Conservation (phyloP, 768 basidiomycete genomes). For the Peribolospora baueri region DNA sequence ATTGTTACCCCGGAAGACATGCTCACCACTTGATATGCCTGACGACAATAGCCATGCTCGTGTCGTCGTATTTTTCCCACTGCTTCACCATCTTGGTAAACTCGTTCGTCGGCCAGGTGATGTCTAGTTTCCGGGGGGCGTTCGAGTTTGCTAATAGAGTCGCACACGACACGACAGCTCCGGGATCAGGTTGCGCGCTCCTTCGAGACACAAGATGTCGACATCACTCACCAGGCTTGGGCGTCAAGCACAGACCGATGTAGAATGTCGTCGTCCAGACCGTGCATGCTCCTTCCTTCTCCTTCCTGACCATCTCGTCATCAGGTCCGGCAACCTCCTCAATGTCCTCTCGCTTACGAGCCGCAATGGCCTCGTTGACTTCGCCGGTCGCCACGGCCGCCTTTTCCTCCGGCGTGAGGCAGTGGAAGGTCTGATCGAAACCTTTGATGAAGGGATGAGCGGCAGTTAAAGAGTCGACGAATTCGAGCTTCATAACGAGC, state of each 20-base stretch:
- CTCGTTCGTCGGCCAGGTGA: slow-evolving; percentile 87
- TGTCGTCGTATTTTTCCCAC: slow-evolving; percentile 87
- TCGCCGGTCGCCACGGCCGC: slow-evolving; percentile 71
- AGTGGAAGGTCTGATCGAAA: slow-evolving; percentile 66
- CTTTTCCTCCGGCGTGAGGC: slow-evolving; percentile 65
- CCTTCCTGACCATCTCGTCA: neutral
- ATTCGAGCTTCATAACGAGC: slow-evolving; percentile 93
- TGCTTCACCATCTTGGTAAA: slow-evolving; percentile 79
- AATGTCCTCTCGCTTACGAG: slow-evolving; percentile 52
- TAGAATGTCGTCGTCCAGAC: slow-evolving; percentile 95
- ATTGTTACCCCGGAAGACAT: no score
- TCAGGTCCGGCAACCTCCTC: slow-evolving; percentile 23
- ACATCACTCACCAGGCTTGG: slow-evolving; percentile 44
- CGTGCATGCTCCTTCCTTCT: slow-evolving; percentile 44
- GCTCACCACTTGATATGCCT: slow-evolving; percentile 71
- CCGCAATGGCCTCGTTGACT: slow-evolving; percentile 42
- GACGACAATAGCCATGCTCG: slow-evolving; percentile 79
- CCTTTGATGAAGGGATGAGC: slow-evolving; percentile 92
- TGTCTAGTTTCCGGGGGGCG: slow-evolving; percentile 68
- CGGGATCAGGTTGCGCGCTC: slow-evolving; percentile 7
- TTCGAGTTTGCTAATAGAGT: slow-evolving; percentile 34
- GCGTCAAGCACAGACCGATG: slow-evolving; percentile 76
- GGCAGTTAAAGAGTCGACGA: slow-evolving; percentile 66
- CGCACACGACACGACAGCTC: neutral
- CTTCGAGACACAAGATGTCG: neutral